These are phyloP conservation scores for Tricholoma terreum DNA, from an alignment of 768 basidiomycete species.

Conservation along the genomic window DNA sequence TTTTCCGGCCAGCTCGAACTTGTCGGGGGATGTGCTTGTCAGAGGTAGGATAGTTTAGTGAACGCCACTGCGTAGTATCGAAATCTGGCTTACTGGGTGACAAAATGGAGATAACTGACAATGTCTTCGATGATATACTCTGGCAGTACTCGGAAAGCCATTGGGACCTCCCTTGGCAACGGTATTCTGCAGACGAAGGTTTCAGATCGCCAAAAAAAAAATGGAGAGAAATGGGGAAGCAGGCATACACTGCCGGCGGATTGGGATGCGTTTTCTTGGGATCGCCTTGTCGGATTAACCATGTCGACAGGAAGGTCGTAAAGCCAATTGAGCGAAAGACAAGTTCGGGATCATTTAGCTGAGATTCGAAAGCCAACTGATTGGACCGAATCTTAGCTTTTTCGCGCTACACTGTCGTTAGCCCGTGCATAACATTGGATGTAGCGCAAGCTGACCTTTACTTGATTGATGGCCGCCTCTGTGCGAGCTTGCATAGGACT, in stretches of 20 bases:
- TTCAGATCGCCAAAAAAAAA: neutral
- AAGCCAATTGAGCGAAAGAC: slow-evolving; percentile 77
- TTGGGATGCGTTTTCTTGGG: slow-evolving; percentile 75
- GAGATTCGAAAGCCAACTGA: slow-evolving; percentile 79
- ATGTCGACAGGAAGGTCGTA: slow-evolving; percentile 87
- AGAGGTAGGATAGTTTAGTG: slow-evolving; percentile 17
- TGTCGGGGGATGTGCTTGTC: slow-evolving; percentile 61
- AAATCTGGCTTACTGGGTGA: slow-evolving; percentile 61
- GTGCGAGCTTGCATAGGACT: slow-evolving; percentile 72
- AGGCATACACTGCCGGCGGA: slow-evolving; percentile 54
- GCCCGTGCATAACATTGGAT: neutral
- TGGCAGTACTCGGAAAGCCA: slow-evolving; percentile 82
- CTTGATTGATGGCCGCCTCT: slow-evolving; percentile 71
- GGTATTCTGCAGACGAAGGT: slow-evolving; percentile 62
- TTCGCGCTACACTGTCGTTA: slow-evolving; percentile 45
- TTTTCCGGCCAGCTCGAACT: slow-evolving; percentile 81
- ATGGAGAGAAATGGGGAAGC: neutral
- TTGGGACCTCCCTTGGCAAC: slow-evolving; percentile 79
- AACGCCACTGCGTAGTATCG: neutral
- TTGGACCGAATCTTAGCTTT: slow-evolving; percentile 67
- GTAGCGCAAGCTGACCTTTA: slow-evolving; percentile 51
- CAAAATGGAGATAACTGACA: slow-evolving; percentile 83
- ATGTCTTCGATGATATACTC: slow-evolving; percentile 95
- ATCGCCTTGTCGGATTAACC: slow-evolving; percentile 90
- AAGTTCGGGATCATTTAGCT: slow-evolving; percentile 84